Evolutionary conservation across 129 eudicot species (phyloP).

Genomic region (Smallanthus sonchifolius): DNA sequence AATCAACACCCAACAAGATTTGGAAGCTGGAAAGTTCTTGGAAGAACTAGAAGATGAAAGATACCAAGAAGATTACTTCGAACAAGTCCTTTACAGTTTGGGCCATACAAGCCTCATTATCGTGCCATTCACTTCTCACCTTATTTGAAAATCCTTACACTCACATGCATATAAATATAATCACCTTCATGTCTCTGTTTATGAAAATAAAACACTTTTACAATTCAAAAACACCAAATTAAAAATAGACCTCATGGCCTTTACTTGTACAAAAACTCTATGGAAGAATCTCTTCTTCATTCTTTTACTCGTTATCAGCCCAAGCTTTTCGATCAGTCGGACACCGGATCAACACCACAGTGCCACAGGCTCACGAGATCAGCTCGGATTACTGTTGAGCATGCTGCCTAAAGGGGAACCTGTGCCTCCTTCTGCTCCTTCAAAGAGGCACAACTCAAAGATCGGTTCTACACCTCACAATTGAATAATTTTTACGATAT

Average conservation of each 20-base stretch:
- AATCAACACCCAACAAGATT: no score
- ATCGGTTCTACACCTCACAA: slow-evolving; percentile 19
- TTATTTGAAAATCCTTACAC: no score
- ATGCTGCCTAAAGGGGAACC: slow-evolving; percentile 50
- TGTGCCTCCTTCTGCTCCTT: slow-evolving; percentile 64
- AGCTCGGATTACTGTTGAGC: slow-evolving; percentile 25
- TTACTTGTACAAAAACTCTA: slow-evolving; percentile 10
- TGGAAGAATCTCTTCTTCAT: slow-evolving; percentile 18
- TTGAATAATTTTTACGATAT: no score
- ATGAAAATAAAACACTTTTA: background rate
- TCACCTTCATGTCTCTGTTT: background rate
- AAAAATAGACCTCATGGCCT: slow-evolving; percentile 26
- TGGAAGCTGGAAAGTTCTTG: no score
- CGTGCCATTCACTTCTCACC: slow-evolving; percentile 33
- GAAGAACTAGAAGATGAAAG: no score
- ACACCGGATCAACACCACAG: slow-evolving; percentile 4
- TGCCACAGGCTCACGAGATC: background rate
- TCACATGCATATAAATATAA: slow-evolving; percentile 5
- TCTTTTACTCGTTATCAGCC: slow-evolving; percentile 26
- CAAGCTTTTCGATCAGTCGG: slow-evolving; percentile 31
- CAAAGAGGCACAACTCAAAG: slow-evolving; percentile 60
- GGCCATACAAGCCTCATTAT: no score
- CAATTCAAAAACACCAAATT: no score
- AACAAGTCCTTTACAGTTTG: no score
- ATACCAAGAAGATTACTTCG: no score